These are phyloP conservation scores for Lepidium aucheri DNA, from an alignment of 345 rosid species.

Conservation along the genomic window DNA sequence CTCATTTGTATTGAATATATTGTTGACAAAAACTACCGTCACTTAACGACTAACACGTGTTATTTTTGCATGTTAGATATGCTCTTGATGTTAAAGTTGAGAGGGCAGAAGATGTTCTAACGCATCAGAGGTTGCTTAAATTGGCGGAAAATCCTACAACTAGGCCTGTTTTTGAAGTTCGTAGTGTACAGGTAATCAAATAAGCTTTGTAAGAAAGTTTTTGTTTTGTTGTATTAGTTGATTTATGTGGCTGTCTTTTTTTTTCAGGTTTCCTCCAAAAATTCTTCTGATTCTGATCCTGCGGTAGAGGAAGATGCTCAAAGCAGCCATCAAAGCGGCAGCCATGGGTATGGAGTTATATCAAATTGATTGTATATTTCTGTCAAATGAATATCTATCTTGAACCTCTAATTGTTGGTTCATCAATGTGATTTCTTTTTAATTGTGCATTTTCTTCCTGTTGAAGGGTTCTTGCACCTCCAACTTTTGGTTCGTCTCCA, in stretches of 20 bases:
- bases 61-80: background rate
- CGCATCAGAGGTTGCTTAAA: conserved; percentile 16
- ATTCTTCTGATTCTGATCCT: no score
- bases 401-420: background rate
- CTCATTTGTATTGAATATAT: no score
- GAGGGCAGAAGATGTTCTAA: no score
- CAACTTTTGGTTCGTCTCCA: conserved; percentile 89
- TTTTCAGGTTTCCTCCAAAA: conserved; percentile 58
- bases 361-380: background rate
- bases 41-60: no score
- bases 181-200: conserved; percentile 39
- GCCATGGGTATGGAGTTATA: conserved; percentile 42
- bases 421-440: background rate
- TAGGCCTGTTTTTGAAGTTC: conserved; percentile 79
- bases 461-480: conserved; percentile 68
- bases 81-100: no score
- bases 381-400: background rate
- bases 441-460: conserved; percentile 10
- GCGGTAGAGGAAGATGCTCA: no score
- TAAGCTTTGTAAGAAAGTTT: background rate
- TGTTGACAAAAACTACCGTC: no score
- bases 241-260: background rate
- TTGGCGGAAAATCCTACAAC: conserved; percentile 68
- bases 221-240: background rate
- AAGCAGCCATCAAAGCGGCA: no score